phyloP scores from a whole-genome alignment of 2,329 filamentous ascomycete genomes.

The Exophiala spinifera region DNA sequence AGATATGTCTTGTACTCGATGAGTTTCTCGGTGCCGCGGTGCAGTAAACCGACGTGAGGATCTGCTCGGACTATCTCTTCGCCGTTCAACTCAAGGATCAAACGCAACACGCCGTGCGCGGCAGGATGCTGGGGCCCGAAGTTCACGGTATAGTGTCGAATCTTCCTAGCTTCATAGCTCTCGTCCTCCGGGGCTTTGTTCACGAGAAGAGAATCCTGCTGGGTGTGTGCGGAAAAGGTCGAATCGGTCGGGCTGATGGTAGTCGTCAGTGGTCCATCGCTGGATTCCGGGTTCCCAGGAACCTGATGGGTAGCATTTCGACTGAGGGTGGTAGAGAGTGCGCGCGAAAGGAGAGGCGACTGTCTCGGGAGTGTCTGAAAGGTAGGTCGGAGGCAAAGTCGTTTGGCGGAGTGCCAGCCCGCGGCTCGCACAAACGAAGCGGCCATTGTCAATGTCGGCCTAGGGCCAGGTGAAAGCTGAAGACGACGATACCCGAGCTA shows the following conservation, averaged over 20 bases:
- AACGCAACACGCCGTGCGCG: slow-evolving; percentile 92
- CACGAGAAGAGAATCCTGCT: slow-evolving; percentile 37
- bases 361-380: slow-evolving; percentile 31
- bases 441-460: slow-evolving; percentile 52
- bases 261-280: slow-evolving; percentile 39
- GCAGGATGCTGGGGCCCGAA: slow-evolving; percentile 98
- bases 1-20: slow-evolving; percentile 99
- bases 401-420: slow-evolving; percentile 55
- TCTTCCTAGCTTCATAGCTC: slow-evolving; percentile 67
- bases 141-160: slow-evolving; percentile 99
- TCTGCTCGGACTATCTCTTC: slow-evolving; percentile 97
- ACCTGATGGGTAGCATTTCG: slow-evolving; percentile 49
- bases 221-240: slow-evolving; percentile 49
- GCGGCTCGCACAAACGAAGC: slow-evolving; percentile 59
- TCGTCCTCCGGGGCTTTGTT: slow-evolving; percentile 42
- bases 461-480: slow-evolving; percentile 21
- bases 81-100: slow-evolving; percentile 96
- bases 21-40: slow-evolving; percentile 97
- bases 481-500: slow-evolving; percentile 8
- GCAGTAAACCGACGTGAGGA: slow-evolving; percentile 92
- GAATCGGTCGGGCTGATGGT: slow-evolving; percentile 58
- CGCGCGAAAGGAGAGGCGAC: slow-evolving; percentile 41
- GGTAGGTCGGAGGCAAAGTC: slow-evolving; percentile 55
- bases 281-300: slow-evolving; percentile 33
- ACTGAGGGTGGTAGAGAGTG: slow-evolving; percentile 55